Conservation (phyloP, 306 rosid genomes). For the Cicer arietinum region DNA sequence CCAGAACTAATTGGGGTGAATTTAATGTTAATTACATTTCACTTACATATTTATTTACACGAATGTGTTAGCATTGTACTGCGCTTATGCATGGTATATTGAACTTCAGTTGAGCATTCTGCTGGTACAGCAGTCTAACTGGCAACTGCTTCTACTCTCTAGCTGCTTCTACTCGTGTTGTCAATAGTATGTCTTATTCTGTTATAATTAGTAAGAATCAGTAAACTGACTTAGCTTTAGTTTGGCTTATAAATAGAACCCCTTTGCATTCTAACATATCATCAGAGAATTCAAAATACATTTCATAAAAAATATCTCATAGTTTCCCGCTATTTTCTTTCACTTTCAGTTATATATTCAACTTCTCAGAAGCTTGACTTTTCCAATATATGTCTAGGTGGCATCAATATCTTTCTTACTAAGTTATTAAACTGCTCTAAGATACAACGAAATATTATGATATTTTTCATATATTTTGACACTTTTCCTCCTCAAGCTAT, state of each 20-base stretch:
- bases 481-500: background rate
- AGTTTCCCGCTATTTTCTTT: background rate
- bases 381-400: background rate
- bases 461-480: slow-evolving; percentile 8
- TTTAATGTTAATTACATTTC: background rate
- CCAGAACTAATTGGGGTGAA: background rate
- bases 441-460: slow-evolving; percentile 16
- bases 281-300: background rate
- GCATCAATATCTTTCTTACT: slow-evolving; percentile 9
- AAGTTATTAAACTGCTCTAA: slow-evolving; percentile 12
- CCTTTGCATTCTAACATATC: background rate
- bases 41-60: background rate
- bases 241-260: background rate
- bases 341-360: background rate
- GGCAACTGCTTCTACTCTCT: background rate
- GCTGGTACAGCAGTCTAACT: background rate
- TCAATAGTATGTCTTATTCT: slow-evolving; percentile 3
- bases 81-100: background rate
- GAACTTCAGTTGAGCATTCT: slow-evolving; percentile 7
- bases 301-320: background rate
- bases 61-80: slow-evolving; percentile 9
- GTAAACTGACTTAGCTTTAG: background rate
- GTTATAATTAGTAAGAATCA: slow-evolving; percentile 5
- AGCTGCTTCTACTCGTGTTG: background rate
- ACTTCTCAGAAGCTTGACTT: background rate